These are phyloP conservation scores for Isabelozyma gotoi DNA, from an alignment of 805 yeast species.

Conservation along the genomic window DNA sequence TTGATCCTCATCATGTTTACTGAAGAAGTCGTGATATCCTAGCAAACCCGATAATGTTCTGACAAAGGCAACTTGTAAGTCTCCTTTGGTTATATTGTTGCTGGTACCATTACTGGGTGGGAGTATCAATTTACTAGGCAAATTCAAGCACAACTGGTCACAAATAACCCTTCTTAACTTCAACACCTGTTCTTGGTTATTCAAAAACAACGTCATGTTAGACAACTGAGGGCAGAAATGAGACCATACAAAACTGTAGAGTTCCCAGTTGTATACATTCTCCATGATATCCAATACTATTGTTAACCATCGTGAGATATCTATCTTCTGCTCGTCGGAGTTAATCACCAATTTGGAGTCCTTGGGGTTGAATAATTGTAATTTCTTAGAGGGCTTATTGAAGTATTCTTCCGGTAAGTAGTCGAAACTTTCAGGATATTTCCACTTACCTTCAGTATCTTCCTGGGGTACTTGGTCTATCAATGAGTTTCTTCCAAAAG, in stretches of 20 bases:
- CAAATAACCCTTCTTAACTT: conserved; percentile 49
- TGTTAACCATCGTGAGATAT: conserved; percentile 52
- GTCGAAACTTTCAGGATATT: conserved; percentile 55
- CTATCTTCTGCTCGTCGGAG: conserved; percentile 23
- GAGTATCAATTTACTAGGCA: conserved; percentile 41
- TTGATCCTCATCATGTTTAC: conserved; percentile 61
- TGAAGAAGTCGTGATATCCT: conserved; percentile 56
- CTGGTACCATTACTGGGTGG: conserved; percentile 30
- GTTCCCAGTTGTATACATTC: conserved; percentile 64
- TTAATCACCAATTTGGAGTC: conserved; percentile 1
- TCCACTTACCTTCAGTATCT: conserved; percentile 43
- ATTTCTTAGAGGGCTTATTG: conserved; percentile 37
- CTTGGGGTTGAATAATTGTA: conserved; percentile 11
- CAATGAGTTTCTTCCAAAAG: conserved; percentile 50
- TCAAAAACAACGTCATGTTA: conserved; percentile 51
- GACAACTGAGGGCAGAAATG: conserved; percentile 72
- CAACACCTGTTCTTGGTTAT: conserved; percentile 36
- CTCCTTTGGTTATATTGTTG: conserved; percentile 47
- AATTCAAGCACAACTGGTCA: conserved; percentile 54
- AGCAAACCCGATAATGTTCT: conserved; percentile 61
- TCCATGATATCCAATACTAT: conserved; percentile 50
- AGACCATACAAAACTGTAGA: conserved; percentile 63
- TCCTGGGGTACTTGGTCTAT: conserved; percentile 16
- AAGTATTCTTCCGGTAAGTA: conserved; percentile 48
- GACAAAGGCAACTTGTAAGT: conserved; percentile 64